Base-by-base conservation (phyloP, 257 asterid genomes). In the Solanum medicagineum region DNA sequence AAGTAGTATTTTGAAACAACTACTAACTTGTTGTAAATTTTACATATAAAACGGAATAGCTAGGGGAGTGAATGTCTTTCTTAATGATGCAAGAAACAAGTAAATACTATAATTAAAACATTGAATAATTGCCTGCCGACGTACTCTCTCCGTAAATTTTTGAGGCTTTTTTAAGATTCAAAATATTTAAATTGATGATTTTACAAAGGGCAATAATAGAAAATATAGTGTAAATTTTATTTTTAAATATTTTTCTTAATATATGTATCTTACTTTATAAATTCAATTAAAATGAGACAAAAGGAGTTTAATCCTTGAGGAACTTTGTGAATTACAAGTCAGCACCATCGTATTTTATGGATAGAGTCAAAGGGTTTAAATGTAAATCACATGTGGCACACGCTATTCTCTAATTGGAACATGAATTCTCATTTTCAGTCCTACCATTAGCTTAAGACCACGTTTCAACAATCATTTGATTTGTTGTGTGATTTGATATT, bases 241-340 rank as follows among this genome's bases (percentile, higher is more conserved):
- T 32, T 32, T 32, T 32, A 32, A 32, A 32, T 32, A 32, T 32
- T 32, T 32, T 32, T 32, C 4, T 32, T 3, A 32, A 32, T 3
- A 32, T 32, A 0, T 32, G 1, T 3, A 0, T 0, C 2, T 32
- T 32, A 32, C 4, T 32, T 3, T 3, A 32, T 3, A 32, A 3
- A 32, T 2, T 32, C 1, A 29, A 29, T 29, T 29, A 29, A 29
- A 29, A 29, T 29, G 0, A 4, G 36, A 32, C 4, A 32, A 32
- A 32, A 1, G 4, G 36, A 0, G 45, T 8, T 6, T 49, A 13
- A 24, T 75, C 22, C 49, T 24, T 24, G 14, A 14, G 62, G 24
- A 68, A 16, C 3, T 68, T 15, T 16, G 45, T 29, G 19, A 9
- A 14, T 13, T 5, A 73, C 32, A 45, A 45, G 42, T 47, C 22